These are phyloP conservation scores for Colletotrichum filicis DNA, from an alignment of 2,329 filamentous ascomycete genomes.

Conservation along the genomic window DNA sequence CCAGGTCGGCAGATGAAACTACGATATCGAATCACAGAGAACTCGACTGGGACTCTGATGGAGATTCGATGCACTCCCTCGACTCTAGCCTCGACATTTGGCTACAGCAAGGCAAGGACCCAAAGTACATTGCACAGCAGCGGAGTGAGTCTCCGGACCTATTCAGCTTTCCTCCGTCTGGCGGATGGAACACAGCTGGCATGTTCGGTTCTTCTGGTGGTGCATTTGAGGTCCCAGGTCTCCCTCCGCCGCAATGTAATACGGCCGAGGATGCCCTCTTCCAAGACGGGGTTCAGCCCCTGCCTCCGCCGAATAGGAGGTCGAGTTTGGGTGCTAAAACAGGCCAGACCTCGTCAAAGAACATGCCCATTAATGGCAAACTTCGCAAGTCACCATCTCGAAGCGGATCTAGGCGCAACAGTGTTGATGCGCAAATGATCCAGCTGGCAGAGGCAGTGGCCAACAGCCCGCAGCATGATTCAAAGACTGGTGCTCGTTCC, in stretches of 20 bases:
- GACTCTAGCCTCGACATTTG: slow-evolving; percentile 67
- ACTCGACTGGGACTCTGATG: slow-evolving; percentile 58
- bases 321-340: slow-evolving; percentile 65
- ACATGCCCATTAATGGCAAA: slow-evolving; percentile 35
- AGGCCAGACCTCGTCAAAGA: slow-evolving; percentile 44
- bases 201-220: slow-evolving; percentile 54
- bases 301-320: slow-evolving; percentile 61
- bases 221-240: slow-evolving; percentile 43
- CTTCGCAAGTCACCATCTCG: slow-evolving; percentile 41
- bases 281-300: slow-evolving; percentile 48
- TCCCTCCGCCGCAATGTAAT: slow-evolving; percentile 49
- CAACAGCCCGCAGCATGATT: slow-evolving; percentile 37
- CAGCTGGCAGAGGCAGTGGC: slow-evolving; percentile 38
- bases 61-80: slow-evolving; percentile 54
- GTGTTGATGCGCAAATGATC: slow-evolving; percentile 44
- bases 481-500: slow-evolving; percentile 41
- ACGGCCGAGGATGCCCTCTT: slow-evolving; percentile 53
- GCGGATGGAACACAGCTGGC: slow-evolving; percentile 58
- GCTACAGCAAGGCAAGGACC: slow-evolving; percentile 60
- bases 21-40: slow-evolving; percentile 52
- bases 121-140: slow-evolving; percentile 43
- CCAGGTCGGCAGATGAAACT: slow-evolving; percentile 60
- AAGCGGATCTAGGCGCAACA: slow-evolving; percentile 40
- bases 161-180: slow-evolving; percentile 60
- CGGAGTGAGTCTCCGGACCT: slow-evolving; percentile 59